These are phyloP conservation scores for Mrakia blollopis DNA, from an alignment of 768 basidiomycete genomes.

Conservation along the genomic window DNA sequence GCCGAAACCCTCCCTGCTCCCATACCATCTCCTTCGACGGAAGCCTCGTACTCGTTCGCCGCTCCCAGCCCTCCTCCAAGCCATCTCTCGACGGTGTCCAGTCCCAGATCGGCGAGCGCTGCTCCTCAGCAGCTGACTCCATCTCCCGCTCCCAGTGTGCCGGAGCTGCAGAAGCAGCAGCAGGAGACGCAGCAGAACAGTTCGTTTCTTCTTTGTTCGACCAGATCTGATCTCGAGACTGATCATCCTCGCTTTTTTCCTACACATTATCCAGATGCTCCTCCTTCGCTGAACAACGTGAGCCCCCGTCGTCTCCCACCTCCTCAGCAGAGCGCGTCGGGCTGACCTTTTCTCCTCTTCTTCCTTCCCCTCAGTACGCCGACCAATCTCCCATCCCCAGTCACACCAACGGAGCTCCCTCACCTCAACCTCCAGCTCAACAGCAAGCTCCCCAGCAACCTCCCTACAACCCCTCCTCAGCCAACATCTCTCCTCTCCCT, in stretches of 20 bases:
- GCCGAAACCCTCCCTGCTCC: not conserved
- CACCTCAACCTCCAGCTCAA: slow-evolving; percentile 12
- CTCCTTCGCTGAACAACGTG: not conserved
- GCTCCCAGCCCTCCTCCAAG: slow-evolving; percentile 19
- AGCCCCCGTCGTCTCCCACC: not conserved
- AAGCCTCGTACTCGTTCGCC: slow-evolving; percentile 40
- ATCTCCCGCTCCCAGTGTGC: slow-evolving; percentile 6
- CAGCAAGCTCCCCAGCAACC: slow-evolving; percentile 7
- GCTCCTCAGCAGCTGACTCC: not conserved
- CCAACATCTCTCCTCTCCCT: slow-evolving; percentile 20
- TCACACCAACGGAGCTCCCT: slow-evolving; percentile 12
- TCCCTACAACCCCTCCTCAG: not conserved
- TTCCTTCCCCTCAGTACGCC: not conserved
- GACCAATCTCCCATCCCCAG: not conserved
- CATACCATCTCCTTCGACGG: slow-evolving; percentile 29
- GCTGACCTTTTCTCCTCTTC: not conserved
- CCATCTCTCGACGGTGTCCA: slow-evolving; percentile 18
- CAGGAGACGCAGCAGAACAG: not conserved
- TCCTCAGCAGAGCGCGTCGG: not conserved
- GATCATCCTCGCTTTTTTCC: not conserved
- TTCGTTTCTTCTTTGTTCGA: not conserved
- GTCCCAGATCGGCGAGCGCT: slow-evolving; percentile 9
- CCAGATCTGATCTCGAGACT: not conserved
- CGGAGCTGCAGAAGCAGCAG: slow-evolving; percentile 32
- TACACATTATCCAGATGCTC: not conserved